Base-by-base conservation (phyloP, 2,329 filamentous ascomycete species). In the Alternaria longipes region DNA sequence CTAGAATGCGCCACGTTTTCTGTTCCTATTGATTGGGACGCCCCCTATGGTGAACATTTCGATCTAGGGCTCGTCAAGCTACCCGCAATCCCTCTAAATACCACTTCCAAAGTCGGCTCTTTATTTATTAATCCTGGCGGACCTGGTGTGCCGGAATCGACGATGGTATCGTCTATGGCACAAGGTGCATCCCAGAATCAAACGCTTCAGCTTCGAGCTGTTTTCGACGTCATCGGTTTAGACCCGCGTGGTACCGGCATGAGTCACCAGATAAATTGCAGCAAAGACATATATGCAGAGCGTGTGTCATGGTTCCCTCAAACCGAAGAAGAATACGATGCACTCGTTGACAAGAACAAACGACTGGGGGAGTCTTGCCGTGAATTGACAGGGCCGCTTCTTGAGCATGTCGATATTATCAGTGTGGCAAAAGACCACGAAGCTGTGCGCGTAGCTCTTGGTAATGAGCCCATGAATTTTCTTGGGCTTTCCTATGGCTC, bases 401-500 rank as follows among this genome's bases (percentile, higher is more conserved):
- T 84, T 51, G 73, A 81, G 28, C 79, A 81, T 63, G 65, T 84
- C 30, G 81, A 84, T 64, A 82, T 81, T 7, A 65, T 75, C n/a
- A 72, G 60, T 18, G 45, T 46, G 8, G 63, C 54, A 12, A 76
- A 76, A 51, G 79, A 81, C 53, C 68, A 79, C 26, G 78, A 80
- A 42, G 74, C 76, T 18, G 66, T 80, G 5, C 76, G 30, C 54
- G 78, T 42, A 56, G 73, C 46, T 3, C 66, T 82, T 5, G 71
- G 74, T 4, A 73, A 76, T 12, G 73, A 77, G n/a, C 56, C 76
- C 74, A 55, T 81, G 36, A 80, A 78, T 56, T 82, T 72, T 41
- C 57, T 83, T 1, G 83, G 82, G 7, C 63, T 80, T 14, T 83
- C 81, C 2, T 84, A 85, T 65, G 82, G 82, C 6, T 80, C 80